Conservation (phyloP, 2,329 filamentous ascomycete species). For the Alternaria novae-zelandiae region DNA sequence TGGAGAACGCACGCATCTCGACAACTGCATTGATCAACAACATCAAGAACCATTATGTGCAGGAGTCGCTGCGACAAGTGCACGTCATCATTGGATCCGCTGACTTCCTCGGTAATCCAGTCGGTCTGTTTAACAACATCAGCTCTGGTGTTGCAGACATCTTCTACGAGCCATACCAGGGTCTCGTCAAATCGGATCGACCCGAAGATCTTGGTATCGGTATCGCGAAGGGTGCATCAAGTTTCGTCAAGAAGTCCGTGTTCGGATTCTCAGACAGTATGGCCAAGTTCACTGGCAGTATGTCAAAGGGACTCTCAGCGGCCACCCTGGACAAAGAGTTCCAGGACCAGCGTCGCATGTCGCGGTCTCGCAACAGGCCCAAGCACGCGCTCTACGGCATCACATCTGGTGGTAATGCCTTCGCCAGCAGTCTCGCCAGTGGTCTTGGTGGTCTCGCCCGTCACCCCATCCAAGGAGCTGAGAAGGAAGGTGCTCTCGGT, state of each 20-base stretch:
- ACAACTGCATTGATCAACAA: slow-evolving; percentile 83
- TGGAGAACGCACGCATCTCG: slow-evolving; percentile 94
- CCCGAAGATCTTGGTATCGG: slow-evolving; percentile 94
- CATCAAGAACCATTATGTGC: slow-evolving; percentile 92
- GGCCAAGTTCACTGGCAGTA: slow-evolving; percentile 95
- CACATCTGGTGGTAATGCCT: slow-evolving; percentile 91
- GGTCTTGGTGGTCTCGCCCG: slow-evolving; percentile 92
- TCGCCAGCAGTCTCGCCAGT: slow-evolving; percentile 89
- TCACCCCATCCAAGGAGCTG: slow-evolving; percentile 92
- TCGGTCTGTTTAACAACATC: slow-evolving; percentile 97
- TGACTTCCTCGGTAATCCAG: slow-evolving; percentile 96
- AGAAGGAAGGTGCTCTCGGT: slow-evolving; percentile 90
- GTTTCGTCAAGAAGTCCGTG: slow-evolving; percentile 97
- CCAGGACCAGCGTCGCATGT: slow-evolving; percentile 94
- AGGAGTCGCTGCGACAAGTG: slow-evolving; percentile 93
- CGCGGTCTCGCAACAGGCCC: slow-evolving; percentile 87
- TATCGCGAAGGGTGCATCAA: slow-evolving; percentile 94
- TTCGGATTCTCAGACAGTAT: slow-evolving; percentile 98
- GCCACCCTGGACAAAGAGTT: slow-evolving; percentile 98
- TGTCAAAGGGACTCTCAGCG: slow-evolving; percentile 94
- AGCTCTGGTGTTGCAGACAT: slow-evolving; percentile 97
- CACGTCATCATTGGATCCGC: slow-evolving; percentile 97
- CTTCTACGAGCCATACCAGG: slow-evolving; percentile 99
- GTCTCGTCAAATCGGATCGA: slow-evolving; percentile 92
- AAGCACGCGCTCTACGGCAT: slow-evolving; percentile 98